Conservation (phyloP, 1,284 basidiomycete genomes). For the Ganoderma sinense region DNA sequence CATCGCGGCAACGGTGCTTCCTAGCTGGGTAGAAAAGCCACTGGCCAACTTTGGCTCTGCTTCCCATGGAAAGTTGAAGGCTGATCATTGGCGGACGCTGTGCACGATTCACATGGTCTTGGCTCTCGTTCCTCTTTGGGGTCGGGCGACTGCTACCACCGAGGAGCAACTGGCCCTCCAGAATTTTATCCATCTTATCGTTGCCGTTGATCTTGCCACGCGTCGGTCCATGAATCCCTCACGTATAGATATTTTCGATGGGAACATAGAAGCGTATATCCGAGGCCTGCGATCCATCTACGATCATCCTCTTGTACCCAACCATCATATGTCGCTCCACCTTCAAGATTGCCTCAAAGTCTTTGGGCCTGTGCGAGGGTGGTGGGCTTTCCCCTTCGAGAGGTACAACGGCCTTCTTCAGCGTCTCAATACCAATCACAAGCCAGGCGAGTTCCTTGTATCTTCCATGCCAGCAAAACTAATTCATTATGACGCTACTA, state of each 20-base stretch:
- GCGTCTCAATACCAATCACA: conserved; percentile 19
- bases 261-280: conserved; percentile 42
- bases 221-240: conserved; percentile 6
- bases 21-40: conserved; percentile 40
- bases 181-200: conserved; percentile 39
- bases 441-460: not conserved
- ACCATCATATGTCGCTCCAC: conserved; percentile 49
- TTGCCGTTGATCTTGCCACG: conserved; percentile 13
- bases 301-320: conserved; percentile 38
- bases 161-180: conserved; percentile 35
- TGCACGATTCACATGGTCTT: conserved; percentile 40
- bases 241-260: conserved; percentile 28
- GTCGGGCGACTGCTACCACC: conserved; percentile 3
- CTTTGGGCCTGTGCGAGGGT: conserved; percentile 46
- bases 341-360: conserved; percentile 34
- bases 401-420: conserved; percentile 27
- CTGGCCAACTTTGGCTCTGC: conserved; percentile 41
- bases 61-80: conserved; percentile 43
- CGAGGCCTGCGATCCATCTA: conserved; percentile 38
- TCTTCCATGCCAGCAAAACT: no score
- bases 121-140: conserved; percentile 46
- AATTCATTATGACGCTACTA: no score
- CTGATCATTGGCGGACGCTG: conserved; percentile 46
- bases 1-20: conserved; percentile 37
- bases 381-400: conserved; percentile 31